Conservation (phyloP, 192 early-diverging fungal genomes). For the Coemansia sp. region DNA sequence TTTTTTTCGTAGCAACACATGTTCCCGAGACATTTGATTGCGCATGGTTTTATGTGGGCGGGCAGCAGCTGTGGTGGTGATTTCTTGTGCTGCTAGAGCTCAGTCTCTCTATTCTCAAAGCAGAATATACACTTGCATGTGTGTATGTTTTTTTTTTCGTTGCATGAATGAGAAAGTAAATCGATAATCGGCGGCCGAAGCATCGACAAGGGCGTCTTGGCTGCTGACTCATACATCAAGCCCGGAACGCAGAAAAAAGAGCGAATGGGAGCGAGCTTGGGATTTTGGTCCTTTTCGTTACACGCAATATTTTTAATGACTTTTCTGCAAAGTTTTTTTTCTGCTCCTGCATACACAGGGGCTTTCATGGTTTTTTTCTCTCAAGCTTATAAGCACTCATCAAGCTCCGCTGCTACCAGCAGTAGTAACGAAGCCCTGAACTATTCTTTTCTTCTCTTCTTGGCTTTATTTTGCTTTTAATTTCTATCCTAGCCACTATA, state of each 20-base stretch:
- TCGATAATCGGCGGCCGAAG: slow-evolving; percentile 4
- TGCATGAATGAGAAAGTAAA: slow-evolving; percentile 2
- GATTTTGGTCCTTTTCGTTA: not conserved
- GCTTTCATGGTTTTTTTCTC: not conserved
- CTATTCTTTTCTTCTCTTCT: not conserved
- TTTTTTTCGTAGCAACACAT: not conserved
- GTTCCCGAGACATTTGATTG: not conserved
- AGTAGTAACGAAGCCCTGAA: not conserved
- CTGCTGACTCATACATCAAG: slow-evolving; percentile 11
- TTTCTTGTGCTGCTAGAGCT: not conserved
- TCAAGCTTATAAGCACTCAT: not conserved
- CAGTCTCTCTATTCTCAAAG: no score
- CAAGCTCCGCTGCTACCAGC: not conserved
- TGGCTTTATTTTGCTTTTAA: not conserved
- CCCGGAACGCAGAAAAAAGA: not conserved
- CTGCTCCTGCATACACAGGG: no score
- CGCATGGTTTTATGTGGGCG: not conserved
- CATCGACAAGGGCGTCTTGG: not conserved
- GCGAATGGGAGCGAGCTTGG: not conserved
- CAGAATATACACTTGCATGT: not conserved
- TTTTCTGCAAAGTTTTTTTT: not conserved
- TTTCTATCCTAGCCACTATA: not conserved
- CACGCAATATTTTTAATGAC: not conserved
- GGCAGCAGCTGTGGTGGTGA: not conserved
- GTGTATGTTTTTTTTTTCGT: not conserved